Conservation (phyloP, 768 basidiomycete genomes). For the Porpolomopsis calyptriformis region DNA sequence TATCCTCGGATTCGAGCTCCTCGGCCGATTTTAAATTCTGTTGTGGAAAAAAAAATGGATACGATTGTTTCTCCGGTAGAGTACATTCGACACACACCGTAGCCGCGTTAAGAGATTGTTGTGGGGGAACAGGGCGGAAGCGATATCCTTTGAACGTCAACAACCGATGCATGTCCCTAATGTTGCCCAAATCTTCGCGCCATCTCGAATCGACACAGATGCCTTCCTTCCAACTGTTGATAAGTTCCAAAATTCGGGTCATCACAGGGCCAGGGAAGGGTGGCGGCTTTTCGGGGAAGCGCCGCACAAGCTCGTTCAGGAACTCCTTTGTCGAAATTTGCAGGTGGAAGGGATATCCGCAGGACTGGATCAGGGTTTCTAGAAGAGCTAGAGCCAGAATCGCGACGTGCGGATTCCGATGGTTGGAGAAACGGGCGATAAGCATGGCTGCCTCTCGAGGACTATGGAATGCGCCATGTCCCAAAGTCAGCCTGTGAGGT, state of each 20-base stretch:
- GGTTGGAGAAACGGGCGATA: slow-evolving; percentile 76
- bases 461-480: slow-evolving; percentile 27
- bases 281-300: slow-evolving; percentile 96
- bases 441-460: slow-evolving; percentile 88
- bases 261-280: slow-evolving; percentile 92
- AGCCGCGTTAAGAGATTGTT: slow-evolving; percentile 26
- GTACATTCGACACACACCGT: slow-evolving; percentile 27
- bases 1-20: slow-evolving; percentile 91
- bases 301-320: slow-evolving; percentile 92
- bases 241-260: slow-evolving; percentile 86
- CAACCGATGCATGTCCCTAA: slow-evolving; percentile 93
- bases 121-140: slow-evolving; percentile 45
- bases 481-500: slow-evolving; percentile 6
- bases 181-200: slow-evolving; percentile 94
- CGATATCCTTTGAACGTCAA: slow-evolving; percentile 88
- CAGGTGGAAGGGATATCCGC: slow-evolving; percentile 95
- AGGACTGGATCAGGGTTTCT: slow-evolving; percentile 87
- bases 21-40: slow-evolving; percentile 91
- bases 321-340: slow-evolving; percentile 98
- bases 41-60: background rate
- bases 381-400: slow-evolving; percentile 79
- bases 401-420: slow-evolving; percentile 86
- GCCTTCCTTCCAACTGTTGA: slow-evolving; percentile 89
- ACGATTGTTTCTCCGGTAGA: background rate
- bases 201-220: slow-evolving; percentile 83